These are phyloP conservation scores for Ramalina peruviana DNA, from an alignment of 495 filamentous ascomycete species.

Conservation along the genomic window DNA sequence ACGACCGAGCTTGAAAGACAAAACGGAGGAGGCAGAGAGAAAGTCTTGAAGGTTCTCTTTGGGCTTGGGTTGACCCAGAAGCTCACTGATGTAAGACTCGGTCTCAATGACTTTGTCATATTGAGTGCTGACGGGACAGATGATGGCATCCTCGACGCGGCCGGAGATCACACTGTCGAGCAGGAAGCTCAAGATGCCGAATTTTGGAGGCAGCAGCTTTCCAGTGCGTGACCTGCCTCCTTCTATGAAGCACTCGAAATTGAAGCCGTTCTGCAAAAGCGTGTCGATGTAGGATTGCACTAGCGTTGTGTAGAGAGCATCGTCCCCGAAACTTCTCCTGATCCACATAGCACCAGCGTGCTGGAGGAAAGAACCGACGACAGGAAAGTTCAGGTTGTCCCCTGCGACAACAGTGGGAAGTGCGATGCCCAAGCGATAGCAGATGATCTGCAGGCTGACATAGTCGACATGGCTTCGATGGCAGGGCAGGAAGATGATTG, in stretches of 20 bases:
- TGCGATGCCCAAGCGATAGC: constrained; percentile 79
- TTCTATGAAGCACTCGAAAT: constrained; percentile 95
- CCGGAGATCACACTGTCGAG: constrained; percentile 79
- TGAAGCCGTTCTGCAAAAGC: constrained; percentile 75
- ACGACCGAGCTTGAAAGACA: constrained; percentile 75
- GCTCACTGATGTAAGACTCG: constrained; percentile 88
- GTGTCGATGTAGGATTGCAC: constrained; percentile 96
- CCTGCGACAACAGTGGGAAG: constrained; percentile 90
- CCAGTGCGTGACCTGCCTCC: constrained; percentile 85
- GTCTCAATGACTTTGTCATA: constrained; percentile 99
- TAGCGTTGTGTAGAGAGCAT: constrained; percentile 74
- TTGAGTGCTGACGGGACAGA: constrained; percentile 90
- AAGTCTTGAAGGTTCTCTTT: constrained; percentile 89
- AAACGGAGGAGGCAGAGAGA: constrained; percentile 71
- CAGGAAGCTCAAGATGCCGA: constrained; percentile 89
- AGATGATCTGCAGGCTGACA: constrained; percentile 83
- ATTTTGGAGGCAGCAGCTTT: constrained; percentile 85
- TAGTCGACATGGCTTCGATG: constrained; percentile 95
- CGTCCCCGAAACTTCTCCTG: constrained; percentile 79
- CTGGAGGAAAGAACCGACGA: constrained; percentile 81
- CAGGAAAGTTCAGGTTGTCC: constrained; percentile 88
- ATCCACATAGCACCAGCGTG: constrained; percentile 98
- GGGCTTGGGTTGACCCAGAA: constrained; percentile 83
- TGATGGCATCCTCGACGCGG: constrained; percentile 76
- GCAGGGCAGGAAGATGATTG: constrained; percentile 89